Percentiles rank a stretch among this genome's conserved stretches.
Conservation (phyloP, 1,284 basidiomycete genomes). For the Coniferiporia sulphurascens region DNA sequence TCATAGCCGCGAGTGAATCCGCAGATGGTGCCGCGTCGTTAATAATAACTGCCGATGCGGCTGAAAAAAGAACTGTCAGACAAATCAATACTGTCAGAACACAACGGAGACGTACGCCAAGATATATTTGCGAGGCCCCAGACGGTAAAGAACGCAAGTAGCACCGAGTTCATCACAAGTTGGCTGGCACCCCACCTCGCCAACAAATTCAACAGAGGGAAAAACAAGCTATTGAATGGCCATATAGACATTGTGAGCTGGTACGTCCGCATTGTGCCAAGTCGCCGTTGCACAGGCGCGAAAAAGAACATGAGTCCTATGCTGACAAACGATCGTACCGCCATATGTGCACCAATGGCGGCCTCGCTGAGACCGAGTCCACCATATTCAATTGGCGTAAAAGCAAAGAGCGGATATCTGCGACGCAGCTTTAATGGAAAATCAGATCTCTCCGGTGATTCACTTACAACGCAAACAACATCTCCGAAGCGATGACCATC, state of each 20-base stretch:
- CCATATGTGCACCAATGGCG: constrained; percentile 22
- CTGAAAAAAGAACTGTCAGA: background rate
- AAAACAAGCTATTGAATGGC: constrained; percentile 21
- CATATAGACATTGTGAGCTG: constrained; percentile 20
- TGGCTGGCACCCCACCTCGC: constrained; percentile 17
- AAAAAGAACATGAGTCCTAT: constrained; percentile 20
- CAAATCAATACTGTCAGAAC: background rate
- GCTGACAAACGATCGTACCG: constrained; percentile 22
- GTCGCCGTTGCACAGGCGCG: constrained; percentile 15
- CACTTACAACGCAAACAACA: constrained; percentile 19
- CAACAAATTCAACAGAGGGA: constrained; percentile 22
- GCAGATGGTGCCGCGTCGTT: constrained; percentile 21
- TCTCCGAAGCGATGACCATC: constrained; percentile 20
- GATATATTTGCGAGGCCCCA: constrained; percentile 15
- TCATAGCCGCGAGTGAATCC: constrained; percentile 20
- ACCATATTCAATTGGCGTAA: constrained; percentile 23
- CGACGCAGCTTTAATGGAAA: background rate
- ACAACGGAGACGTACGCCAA: constrained; percentile 13
- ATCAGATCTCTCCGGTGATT: background rate
- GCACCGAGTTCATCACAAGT: background rate
- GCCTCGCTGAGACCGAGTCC: constrained; percentile 23
- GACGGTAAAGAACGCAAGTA: constrained; percentile 18
- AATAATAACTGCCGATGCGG: constrained; percentile 18
- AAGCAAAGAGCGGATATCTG: constrained; percentile 25
- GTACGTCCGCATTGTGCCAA: constrained; percentile 22